These are phyloP conservation scores for Ophiocordyceps camponoti-floridani DNA, from an alignment of 2,329 filamentous ascomycete genomes.

Conservation along the genomic window DNA sequence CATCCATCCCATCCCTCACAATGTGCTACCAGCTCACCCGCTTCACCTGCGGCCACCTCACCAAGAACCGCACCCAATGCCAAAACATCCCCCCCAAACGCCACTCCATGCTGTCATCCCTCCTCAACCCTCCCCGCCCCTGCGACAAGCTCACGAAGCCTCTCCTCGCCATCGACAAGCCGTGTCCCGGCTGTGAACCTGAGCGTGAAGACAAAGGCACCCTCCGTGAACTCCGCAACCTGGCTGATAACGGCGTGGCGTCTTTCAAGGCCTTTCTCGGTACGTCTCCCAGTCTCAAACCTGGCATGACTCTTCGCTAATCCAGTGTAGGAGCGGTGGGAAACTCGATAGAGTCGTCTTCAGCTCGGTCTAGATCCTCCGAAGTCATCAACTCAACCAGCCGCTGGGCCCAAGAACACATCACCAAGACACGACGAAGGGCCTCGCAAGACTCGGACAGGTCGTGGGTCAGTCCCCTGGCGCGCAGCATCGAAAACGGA, in stretches of 20 bases:
- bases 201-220: too few relatives aligned
- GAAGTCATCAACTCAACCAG: background rate
- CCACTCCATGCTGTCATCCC: background rate
- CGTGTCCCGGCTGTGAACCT: background rate
- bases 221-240: too few relatives aligned
- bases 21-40: background rate
- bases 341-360: too few relatives aligned
- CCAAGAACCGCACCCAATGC: background rate
- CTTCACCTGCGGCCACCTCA: background rate
- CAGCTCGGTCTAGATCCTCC: background rate
- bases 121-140: background rate
- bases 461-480: conserved; percentile 6
- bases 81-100: background rate
- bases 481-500: conserved; percentile 3
- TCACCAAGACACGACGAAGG: background rate
- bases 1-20: background rate
- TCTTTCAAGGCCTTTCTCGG: too few relatives aligned
- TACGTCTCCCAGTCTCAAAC: too few relatives aligned
- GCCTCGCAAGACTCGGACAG: conserved; percentile 3
- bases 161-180: background rate
- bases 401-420: background rate
- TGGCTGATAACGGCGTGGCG: too few relatives aligned
- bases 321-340: too few relatives aligned
- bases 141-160: background rate
- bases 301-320: too few relatives aligned